Percentiles rank a stretch among this genome's conserved stretches.
Conservation (phyloP, 768 basidiomycete genomes). For the Trametes maxima region DNA sequence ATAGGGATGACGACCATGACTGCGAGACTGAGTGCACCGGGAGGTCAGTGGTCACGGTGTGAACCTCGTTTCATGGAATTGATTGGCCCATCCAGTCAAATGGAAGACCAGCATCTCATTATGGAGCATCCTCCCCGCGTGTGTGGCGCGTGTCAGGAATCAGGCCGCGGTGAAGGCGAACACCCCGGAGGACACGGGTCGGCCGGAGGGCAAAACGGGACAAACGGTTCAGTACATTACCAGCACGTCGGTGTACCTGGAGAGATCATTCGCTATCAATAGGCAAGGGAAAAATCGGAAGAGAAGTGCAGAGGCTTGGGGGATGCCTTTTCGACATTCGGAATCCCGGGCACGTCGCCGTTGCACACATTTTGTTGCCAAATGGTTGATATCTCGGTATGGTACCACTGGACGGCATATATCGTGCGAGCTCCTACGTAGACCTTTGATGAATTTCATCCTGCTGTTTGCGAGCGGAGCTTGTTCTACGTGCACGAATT, state of each 20-base stretch:
- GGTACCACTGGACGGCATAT: no score
- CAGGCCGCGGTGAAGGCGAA: not conserved
- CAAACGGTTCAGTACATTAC: not conserved
- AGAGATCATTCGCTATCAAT: not conserved
- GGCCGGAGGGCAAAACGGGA: not conserved
- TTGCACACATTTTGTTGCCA: no score
- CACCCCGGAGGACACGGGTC: not conserved
- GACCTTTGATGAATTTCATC: no score
- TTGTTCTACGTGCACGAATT: no score
- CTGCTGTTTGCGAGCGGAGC: no score
- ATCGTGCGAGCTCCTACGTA: no score
- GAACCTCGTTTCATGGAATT: no score
- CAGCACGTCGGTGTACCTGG: not conserved
- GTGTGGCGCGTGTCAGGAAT: conserved; percentile 2
- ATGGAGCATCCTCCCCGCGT: conserved; percentile 4
- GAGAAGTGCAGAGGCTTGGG: no score
- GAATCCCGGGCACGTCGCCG: no score
- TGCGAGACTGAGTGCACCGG: conserved; percentile 12
- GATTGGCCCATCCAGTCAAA: not conserved
- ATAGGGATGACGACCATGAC: conserved; percentile 5
- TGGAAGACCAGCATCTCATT: conserved; percentile 19
- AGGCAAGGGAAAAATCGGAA: not conserved
- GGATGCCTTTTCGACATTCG: no score
- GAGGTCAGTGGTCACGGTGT: not conserved
- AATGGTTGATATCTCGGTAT: no score